Conservation (phyloP, 345 rosid species). For the Balakata baccata region DNA sequence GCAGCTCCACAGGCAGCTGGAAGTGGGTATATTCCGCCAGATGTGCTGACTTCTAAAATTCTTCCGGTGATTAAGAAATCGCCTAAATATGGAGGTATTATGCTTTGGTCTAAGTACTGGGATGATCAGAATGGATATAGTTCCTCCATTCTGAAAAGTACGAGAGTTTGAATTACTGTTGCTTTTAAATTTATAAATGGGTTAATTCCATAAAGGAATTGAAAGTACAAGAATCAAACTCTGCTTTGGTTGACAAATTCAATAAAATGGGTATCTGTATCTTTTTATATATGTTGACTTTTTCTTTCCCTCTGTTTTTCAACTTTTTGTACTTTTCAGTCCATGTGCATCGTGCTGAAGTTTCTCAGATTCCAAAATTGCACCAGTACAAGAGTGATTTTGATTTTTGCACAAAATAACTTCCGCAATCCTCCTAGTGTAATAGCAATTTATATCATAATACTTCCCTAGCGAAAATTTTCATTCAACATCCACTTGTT, state of each 20-base stretch:
- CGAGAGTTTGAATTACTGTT: slow-evolving; percentile 1
- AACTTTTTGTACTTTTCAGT: not conserved
- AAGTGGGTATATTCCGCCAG: slow-evolving; percentile 31
- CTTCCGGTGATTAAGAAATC: slow-evolving; percentile 30
- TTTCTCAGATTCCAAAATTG: not conserved
- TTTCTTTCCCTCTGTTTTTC: not conserved
- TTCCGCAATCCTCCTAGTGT: not conserved
- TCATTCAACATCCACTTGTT: slow-evolving; percentile 9
- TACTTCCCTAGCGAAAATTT: not conserved
- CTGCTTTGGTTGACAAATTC: not conserved
- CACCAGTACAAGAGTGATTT: not conserved
- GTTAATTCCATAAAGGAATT: not conserved
- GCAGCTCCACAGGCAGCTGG: slow-evolving; percentile 33
- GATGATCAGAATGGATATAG: slow-evolving; percentile 33
- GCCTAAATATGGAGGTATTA: slow-evolving; percentile 35
- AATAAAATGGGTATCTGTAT: not conserved
- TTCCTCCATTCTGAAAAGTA: slow-evolving; percentile 12
- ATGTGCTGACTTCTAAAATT: slow-evolving; percentile 24
- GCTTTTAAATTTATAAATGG: not conserved
- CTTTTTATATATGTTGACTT: not conserved
- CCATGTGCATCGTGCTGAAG: not conserved
- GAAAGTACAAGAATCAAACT: not conserved
- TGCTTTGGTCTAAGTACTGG: slow-evolving; percentile 38
- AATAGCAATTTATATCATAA: not conserved
- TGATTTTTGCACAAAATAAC: too few species aligned